Base-by-base conservation (phyloP, 148 eudicot species). In the Camellia granthamiana region DNA sequence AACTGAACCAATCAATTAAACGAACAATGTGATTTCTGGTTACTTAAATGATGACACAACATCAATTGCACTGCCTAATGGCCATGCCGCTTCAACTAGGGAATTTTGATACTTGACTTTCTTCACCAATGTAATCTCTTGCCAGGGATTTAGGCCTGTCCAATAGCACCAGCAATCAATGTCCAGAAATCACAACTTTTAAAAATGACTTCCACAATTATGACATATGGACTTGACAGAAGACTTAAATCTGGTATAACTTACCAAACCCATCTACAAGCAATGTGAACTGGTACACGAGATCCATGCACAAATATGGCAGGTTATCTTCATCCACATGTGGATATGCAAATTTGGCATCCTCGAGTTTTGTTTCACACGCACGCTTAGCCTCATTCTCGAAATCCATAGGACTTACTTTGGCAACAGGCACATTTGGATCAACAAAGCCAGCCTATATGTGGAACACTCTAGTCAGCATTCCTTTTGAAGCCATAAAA, bases 261-360 rank as follows among this genome's bases (percentile, higher is more conserved):
- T 90, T 83, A 96, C 99, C 99, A 78, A 96, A 94, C 83, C 99
- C 99, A 78, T 91, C 84, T 16, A 94, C 93, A 49, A 96, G 99
- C 87, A 96, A 79, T 8, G 97, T 90, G 87, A 76, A 92, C 84
- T 96, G 94, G 73, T 96, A 96, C 23, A 90, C 91, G 71, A 96
- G 98, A 89, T 94, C 99, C 98, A 96, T 90, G 88, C 99, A 96
- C 51, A 96, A 81, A 72, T 87, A 96, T 65, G 98, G 99, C 51
- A 94, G 88, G 82, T 94, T 89, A 47, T 86, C 93, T 23, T 75
- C 85, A 56, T 92, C 95, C 38, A 96, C 98, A 14, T 55, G 23
- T 80, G 90, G 89, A 82, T 86, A 96, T 63, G 23, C 85, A 78
- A 95, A 73, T 78, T 85, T 90, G 80, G 88, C 98, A 59, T 90